These are phyloP conservation scores for Colletotrichum musicola DNA, from an alignment of 2,329 filamentous ascomycete species.

Conservation along the genomic window DNA sequence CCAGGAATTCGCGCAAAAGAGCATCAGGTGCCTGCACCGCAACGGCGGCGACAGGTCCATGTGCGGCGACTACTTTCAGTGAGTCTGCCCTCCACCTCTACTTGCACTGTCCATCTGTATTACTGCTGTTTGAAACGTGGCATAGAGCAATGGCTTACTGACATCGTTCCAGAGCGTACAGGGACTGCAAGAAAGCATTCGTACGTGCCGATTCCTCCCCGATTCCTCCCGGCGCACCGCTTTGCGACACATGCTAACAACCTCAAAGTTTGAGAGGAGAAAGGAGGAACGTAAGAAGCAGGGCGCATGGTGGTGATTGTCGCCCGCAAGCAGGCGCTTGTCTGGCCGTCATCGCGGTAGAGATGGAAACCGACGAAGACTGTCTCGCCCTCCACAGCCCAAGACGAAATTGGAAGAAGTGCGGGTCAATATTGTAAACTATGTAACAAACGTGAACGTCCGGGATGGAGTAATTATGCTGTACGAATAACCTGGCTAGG, in stretches of 20 bases:
- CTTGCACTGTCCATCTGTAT: too few relatives aligned
- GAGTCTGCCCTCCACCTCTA: conserved; percentile 50
- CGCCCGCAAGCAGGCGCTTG: too few relatives aligned
- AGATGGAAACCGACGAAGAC: too few relatives aligned
- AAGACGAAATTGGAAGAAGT: not conserved
- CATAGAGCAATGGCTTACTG: not conserved
- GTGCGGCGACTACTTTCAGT: conserved; percentile 98
- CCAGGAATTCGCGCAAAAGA: conserved; percentile 88
- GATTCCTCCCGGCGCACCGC: not conserved
- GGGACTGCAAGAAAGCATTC: conserved; percentile 96
- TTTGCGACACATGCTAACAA: not conserved
- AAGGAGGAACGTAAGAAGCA: conserved; percentile 44
- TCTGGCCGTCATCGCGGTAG: too few relatives aligned
- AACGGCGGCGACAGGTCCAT: conserved; percentile 90
- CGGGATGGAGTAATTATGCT: conserved; percentile 17
- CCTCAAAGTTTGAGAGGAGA: conserved; percentile 45
- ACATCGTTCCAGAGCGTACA: conserved; percentile 76
- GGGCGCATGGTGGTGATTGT: conserved; percentile 41
- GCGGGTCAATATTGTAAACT: conserved; percentile 21
- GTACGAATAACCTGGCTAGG: conserved; percentile 15
- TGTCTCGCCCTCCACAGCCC: not conserved
- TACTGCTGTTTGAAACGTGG: not conserved
- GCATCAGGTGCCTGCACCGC: conserved; percentile 87
- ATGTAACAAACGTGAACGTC: conserved; percentile 20
- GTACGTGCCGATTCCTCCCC: conserved; percentile 60